Percentiles rank a stretch among this genome's conserved stretches.
Conservation (phyloP, 345 rosid genomes). For the Camelina neglecta region DNA sequence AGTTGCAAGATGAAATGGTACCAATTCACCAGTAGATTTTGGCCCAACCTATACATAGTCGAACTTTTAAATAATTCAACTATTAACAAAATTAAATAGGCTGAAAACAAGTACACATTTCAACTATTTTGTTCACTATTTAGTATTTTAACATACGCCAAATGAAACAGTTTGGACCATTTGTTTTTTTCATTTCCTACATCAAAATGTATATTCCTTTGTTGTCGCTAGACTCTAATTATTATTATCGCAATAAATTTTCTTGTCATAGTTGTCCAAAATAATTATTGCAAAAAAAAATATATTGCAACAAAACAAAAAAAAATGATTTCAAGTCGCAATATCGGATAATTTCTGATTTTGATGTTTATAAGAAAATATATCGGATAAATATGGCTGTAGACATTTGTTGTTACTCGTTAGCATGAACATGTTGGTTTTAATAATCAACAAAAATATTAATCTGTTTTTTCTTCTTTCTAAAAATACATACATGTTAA, state of each 20-base stretch:
- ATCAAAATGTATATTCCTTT: background rate
- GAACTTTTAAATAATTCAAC: background rate
- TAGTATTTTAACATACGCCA: background rate
- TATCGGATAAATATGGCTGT: background rate
- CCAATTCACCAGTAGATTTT: background rate
- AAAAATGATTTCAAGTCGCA: background rate
- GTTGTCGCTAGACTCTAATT: constrained; percentile 11
- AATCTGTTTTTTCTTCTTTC: constrained; percentile 12
- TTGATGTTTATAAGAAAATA: background rate
- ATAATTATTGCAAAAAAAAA: background rate
- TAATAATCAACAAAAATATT: background rate
- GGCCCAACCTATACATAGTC: background rate
- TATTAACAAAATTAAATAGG: background rate
- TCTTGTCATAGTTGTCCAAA: background rate
- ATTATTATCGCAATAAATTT: background rate
- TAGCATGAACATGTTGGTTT: constrained; percentile 24
- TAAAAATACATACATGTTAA: constrained; percentile 40
- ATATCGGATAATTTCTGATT: background rate
- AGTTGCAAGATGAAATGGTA: background rate
- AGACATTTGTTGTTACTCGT: constrained; percentile 28
- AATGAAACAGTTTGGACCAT: background rate
- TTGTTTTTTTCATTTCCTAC: background rate
- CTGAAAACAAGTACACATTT: background rate
- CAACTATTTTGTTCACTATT: background rate
- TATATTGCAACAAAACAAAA: constrained; percentile 4